These are phyloP conservation scores for Musa schizocarpa DNA, from an alignment of 176 grass and related monocot species.

Conservation along the genomic window DNA sequence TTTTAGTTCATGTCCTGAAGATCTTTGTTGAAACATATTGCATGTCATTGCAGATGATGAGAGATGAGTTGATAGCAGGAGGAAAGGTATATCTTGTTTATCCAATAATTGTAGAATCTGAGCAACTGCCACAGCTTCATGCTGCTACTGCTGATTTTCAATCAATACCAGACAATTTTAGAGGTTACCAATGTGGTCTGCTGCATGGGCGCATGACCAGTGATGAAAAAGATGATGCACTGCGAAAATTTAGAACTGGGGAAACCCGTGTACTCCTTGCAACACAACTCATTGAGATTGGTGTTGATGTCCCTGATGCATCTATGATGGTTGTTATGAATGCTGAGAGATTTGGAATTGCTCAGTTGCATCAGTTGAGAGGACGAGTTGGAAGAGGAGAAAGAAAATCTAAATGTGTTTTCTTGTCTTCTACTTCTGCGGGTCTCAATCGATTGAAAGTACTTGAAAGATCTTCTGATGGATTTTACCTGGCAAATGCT, in stretches of 20 bases:
- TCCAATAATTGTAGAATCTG: slow-evolving; percentile 86
- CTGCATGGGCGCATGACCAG: slow-evolving; percentile 79
- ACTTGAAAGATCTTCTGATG: slow-evolving; percentile 63
- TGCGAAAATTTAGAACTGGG: slow-evolving; percentile 75
- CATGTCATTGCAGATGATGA: slow-evolving; percentile 60
- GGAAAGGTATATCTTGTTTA: slow-evolving; percentile 92
- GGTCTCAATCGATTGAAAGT: slow-evolving; percentile 56
- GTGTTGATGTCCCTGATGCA: slow-evolving; percentile 86
- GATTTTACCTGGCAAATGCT: slow-evolving; percentile 78
- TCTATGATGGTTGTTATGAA: slow-evolving; percentile 97
- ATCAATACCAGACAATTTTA: slow-evolving; percentile 52
- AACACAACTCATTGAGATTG: slow-evolving; percentile 89
- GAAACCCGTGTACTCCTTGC: slow-evolving; percentile 60
- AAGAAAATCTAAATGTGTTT: slow-evolving; percentile 73
- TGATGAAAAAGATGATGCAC: slow-evolving; percentile 55
- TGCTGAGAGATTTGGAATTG: slow-evolving; percentile 80
- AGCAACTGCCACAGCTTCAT: slow-evolving; percentile 62
- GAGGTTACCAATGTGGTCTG: slow-evolving; percentile 65
- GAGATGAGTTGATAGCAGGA: slow-evolving; percentile 53
- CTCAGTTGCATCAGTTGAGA: slow-evolving; percentile 89
- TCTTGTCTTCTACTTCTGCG: slow-evolving; percentile 54
- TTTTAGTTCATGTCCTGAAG: neutral
- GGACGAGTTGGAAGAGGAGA: slow-evolving; percentile 68
- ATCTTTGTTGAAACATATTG: neutral
- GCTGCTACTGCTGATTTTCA: slow-evolving; percentile 62